A percentile compares a stretch with the other conserved stretches of the same genome.
Evolutionary conservation across 129 eudicot species (phyloP).

Genomic region (Artemisia tridentata): DNA sequence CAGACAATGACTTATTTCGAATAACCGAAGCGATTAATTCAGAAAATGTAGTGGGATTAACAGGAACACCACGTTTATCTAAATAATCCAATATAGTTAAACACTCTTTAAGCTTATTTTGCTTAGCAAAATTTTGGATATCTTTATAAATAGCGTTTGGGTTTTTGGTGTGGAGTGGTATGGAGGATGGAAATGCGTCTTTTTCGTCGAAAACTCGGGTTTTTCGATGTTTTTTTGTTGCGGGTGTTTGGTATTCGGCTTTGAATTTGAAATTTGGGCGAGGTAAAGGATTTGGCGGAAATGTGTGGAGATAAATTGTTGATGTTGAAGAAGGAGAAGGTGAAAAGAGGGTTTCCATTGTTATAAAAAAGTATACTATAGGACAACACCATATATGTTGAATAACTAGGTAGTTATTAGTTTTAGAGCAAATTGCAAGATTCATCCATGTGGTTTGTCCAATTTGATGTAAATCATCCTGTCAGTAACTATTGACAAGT

Average conservation of each 20-base stretch:
- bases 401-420: too few relatives aligned
- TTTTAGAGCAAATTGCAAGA: too few relatives aligned
- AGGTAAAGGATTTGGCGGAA: too few relatives aligned
- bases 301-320: too few relatives aligned
- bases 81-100: conserved; percentile 67
- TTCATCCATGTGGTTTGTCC: too few relatives aligned
- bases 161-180: conserved; percentile 61
- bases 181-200: conserved; percentile 50
- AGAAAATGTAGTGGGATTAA: conserved; percentile 70
- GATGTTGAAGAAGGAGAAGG: not conserved
- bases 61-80: conserved; percentile 67
- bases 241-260: conserved; percentile 12
- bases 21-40: conserved; percentile 56
- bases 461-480: too few relatives aligned
- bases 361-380: too few relatives aligned
- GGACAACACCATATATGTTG: too few relatives aligned
- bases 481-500: too few relatives aligned
- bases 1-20: conserved; percentile 41
- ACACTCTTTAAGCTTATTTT: conserved; percentile 70
- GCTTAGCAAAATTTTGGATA: conserved; percentile 55
- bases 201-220: conserved; percentile 30
- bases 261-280: too few relatives aligned
- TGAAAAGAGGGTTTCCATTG: not conserved
- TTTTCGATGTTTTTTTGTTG: not conserved
- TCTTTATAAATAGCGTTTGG: conserved; percentile 66